phyloP scores from a whole-genome alignment of 768 basidiomycete species.

The Leccinum subgranulosum region DNA sequence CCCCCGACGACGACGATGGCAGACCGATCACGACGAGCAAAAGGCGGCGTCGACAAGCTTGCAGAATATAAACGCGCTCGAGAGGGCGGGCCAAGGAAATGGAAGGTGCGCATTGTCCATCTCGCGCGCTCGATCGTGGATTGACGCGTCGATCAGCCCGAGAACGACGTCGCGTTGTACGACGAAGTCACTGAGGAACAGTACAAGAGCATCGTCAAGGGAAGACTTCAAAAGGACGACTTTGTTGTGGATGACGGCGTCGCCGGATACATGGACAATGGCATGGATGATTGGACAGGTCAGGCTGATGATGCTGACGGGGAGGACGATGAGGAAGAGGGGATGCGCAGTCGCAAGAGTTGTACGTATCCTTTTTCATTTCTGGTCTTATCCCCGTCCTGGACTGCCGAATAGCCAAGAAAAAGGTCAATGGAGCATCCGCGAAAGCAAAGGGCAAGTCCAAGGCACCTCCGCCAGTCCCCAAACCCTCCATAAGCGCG shows the following conservation, averaged over 20 bases:
- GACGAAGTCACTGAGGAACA: slow-evolving; percentile 90
- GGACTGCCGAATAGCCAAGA: slow-evolving; percentile 26
- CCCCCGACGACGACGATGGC: slow-evolving; percentile 16
- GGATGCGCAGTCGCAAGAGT: slow-evolving; percentile 37
- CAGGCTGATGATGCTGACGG: slow-evolving; percentile 52
- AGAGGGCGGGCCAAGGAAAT: slow-evolving; percentile 54
- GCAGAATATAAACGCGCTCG: slow-evolving; percentile 59
- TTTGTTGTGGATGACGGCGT: slow-evolving; percentile 95
- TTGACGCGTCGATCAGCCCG: slow-evolving; percentile 34
- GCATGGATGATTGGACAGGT: slow-evolving; percentile 90
- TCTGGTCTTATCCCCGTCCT: not conserved
- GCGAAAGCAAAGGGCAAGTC: slow-evolving; percentile 38
- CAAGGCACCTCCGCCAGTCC: slow-evolving; percentile 48
- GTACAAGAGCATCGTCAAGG: slow-evolving; percentile 81
- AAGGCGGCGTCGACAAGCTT: slow-evolving; percentile 39
- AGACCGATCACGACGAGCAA: slow-evolving; percentile 29
- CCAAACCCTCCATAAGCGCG: slow-evolving; percentile 65
- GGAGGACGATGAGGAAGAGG: slow-evolving; percentile 48
- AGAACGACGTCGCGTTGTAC: slow-evolving; percentile 70
- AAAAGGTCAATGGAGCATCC: slow-evolving; percentile 16
- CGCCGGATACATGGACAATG: slow-evolving; percentile 91
- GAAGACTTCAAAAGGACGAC: slow-evolving; percentile 81
- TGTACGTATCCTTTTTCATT: slow-evolving; percentile 27
- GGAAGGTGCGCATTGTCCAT: slow-evolving; percentile 45
- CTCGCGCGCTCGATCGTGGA: not conserved